These are phyloP conservation scores for Termitomyces heimii DNA, from an alignment of 768 basidiomycete genomes.

Conservation along the genomic window DNA sequence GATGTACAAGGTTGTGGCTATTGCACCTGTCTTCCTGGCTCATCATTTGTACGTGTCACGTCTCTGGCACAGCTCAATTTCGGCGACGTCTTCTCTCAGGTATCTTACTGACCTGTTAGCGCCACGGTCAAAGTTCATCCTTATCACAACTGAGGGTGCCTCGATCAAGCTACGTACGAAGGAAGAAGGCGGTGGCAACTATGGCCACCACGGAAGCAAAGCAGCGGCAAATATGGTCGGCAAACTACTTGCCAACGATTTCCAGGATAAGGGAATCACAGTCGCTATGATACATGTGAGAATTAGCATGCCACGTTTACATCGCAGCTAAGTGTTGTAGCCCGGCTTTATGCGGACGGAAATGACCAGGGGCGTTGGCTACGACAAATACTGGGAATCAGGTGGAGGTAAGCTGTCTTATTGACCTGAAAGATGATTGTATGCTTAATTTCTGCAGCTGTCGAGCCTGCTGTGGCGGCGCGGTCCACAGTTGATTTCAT, in stretches of 20 bases:
- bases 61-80: too few species aligned
- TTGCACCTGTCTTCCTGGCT: conserved; percentile 34
- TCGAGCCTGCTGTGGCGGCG: conserved; percentile 38
- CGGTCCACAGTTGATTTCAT: conserved; percentile 32
- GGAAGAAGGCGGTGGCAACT: conserved; percentile 42
- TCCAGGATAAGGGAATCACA: conserved; percentile 30
- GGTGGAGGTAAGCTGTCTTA: conserved; percentile 33
- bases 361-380: conserved; percentile 15
- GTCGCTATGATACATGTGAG: conserved; percentile 40
- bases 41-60: conserved; percentile 17
- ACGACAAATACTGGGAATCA: conserved; percentile 35
- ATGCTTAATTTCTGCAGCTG: conserved; percentile 20
- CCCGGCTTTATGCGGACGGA: conserved; percentile 45
- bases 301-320: background rate
- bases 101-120: conserved; percentile 18
- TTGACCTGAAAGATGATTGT: too few species aligned
- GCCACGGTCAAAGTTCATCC: conserved; percentile 29
- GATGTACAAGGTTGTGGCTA: conserved; percentile 40
- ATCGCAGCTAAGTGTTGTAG: conserved; percentile 12
- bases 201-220: conserved; percentile 44
- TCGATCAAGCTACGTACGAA: conserved; percentile 35
- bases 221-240: conserved; percentile 45
- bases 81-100: background rate
- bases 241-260: conserved; percentile 31
- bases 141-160: conserved; percentile 42